Evolutionary conservation across 257 asterid species (phyloP).

Genomic region (Dorcoceras hygrometricum): DNA sequence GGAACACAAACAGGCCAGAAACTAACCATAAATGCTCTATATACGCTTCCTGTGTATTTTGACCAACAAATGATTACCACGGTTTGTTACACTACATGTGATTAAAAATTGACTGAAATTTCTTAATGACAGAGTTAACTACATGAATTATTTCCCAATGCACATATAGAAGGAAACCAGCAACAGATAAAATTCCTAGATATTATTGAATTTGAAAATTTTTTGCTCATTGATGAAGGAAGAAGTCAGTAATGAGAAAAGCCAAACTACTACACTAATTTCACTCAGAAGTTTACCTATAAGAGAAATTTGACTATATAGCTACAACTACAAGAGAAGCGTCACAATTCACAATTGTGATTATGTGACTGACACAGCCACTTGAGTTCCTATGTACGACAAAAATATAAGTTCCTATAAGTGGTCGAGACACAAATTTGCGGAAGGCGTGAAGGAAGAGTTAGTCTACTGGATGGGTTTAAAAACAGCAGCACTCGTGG

Average conservation of each 20-base stretch:
- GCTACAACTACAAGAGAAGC: too few relatives aligned
- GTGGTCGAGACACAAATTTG: neutral
- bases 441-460: neutral
- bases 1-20: conserved; percentile 3
- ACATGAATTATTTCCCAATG: neutral
- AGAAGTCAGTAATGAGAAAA: neutral
- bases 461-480: neutral
- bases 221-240: neutral
- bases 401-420: neutral
- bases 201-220: too few relatives aligned
- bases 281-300: neutral
- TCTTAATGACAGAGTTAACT: neutral
- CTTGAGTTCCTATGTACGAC: neutral
- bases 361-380: neutral
- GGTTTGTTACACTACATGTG: neutral
- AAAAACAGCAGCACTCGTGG: neutral
- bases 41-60: neutral
- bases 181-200: neutral
- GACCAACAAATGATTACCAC: neutral
- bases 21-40: neutral
- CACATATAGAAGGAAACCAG: neutral
- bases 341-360: too few relatives aligned
- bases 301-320: neutral
- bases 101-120: too few relatives aligned
- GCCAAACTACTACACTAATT: conserved; percentile 14